Base-by-base conservation (phyloP, 2,329 filamentous ascomycete species). In the Exophiala viscosa region DNA sequence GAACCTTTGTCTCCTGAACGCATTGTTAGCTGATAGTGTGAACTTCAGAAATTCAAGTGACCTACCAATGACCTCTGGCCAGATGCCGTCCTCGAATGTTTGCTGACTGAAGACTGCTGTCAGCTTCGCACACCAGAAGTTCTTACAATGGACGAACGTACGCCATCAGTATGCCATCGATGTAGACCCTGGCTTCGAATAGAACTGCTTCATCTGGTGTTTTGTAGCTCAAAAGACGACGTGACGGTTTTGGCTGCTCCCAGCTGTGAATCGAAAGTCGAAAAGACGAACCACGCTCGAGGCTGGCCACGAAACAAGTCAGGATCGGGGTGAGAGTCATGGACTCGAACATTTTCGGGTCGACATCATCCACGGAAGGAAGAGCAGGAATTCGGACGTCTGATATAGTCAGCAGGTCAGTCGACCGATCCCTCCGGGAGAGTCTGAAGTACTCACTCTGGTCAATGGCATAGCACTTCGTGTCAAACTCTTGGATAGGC, bases 401-500 rank as follows among this genome's bases (percentile, higher is more conserved):
- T 58, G 18, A 10, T 14, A 31, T 15, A 4, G 20, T 55, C 15
- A 51, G 34, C 28, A 39, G 14, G 33, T 32, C 3, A 28, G 5
- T 18, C 40, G 28, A 8, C 13, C 3, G 5, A 15, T 11, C 7
- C 35, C 7, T 17, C 28, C 15, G n/a, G 14, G 13, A 66, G 52
- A 38, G 20, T 32, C 39, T 66, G 50, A 57, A 72, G 73, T 71
- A 59, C 66, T 67, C 57, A 81, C 79, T 52, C 71, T 72, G 33
- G 84, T 79, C 35, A 34, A 61, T 42, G 31, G 86, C 82, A 66
- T 87, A 86, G 67, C 88, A 95, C 55, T 82, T 78, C 6, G 88
- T 88, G 65, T 84, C 85, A 76, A 93, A 95, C 70, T 95, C 90
- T 68, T 88, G 87, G 50, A 91, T 70, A 1, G 90, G 90, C 10